These are phyloP conservation scores for Primulina tabacum DNA, from an alignment of 257 asterid genomes.

Conservation along the genomic window DNA sequence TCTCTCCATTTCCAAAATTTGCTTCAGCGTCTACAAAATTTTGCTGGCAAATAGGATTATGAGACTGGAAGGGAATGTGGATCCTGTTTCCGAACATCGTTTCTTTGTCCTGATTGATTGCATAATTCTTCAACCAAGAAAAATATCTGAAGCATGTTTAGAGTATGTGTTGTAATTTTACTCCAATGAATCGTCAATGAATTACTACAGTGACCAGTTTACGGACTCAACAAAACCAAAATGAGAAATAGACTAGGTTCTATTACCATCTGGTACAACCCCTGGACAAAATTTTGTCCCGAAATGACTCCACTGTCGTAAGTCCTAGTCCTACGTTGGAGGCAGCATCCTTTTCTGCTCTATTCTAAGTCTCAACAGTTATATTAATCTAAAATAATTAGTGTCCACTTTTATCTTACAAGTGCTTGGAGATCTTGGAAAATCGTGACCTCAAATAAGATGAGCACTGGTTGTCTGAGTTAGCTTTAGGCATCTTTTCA, in stretches of 20 bases:
- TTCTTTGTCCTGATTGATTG: not conserved
- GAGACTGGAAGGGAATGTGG: not conserved
- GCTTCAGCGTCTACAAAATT: no score
- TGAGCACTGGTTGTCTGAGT: constrained; percentile 43
- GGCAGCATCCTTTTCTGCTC: not conserved
- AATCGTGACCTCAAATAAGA: constrained; percentile 18
- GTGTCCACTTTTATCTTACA: constrained; percentile 1
- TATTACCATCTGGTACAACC: not conserved
- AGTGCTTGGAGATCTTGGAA: not conserved
- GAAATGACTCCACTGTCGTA: no score
- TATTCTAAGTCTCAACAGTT: not conserved
- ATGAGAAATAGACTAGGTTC: not conserved
- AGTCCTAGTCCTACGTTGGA: constrained; percentile 4
- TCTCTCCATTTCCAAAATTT: not conserved
- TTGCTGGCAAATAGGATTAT: not conserved
- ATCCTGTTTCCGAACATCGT: not conserved
- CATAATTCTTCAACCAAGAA: not conserved
- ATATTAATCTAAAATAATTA: not conserved
- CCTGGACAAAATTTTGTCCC: not conserved
- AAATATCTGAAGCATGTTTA: not conserved
- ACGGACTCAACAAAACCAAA: not conserved
- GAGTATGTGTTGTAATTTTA: not conserved
- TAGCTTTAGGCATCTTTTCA: constrained; percentile 57
- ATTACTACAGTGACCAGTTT: not conserved
- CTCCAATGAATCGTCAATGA: not conserved